These are phyloP conservation scores for Colletotrichum australisinense DNA, from an alignment of 2,329 filamentous ascomycete species.

Conservation along the genomic window DNA sequence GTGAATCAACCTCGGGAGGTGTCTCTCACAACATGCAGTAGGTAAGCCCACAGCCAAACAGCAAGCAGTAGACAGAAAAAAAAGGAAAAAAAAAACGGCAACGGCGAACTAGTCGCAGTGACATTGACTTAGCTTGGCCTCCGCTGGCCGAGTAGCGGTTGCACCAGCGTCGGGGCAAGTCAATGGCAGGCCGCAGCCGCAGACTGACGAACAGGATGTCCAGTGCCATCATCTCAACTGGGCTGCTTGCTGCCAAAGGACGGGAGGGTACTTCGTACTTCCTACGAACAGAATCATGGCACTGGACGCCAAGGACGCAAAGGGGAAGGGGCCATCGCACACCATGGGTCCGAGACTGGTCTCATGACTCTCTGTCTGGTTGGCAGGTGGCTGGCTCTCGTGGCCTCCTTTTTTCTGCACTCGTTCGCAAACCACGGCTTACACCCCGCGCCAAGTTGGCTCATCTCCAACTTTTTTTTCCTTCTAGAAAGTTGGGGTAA, in stretches of 20 bases:
- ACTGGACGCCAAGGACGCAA: slow-evolving; percentile 6
- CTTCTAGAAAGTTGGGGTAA: not conserved
- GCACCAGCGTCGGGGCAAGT: not conserved
- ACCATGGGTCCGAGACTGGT: slow-evolving; percentile 27
- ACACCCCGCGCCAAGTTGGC: slow-evolving; percentile 17
- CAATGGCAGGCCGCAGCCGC: not conserved
- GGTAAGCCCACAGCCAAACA: not conserved
- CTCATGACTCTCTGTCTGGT: slow-evolving; percentile 24
- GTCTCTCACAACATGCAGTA: slow-evolving; percentile 19
- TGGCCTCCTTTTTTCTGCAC: slow-evolving; percentile 14
- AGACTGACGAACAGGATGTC: not conserved
- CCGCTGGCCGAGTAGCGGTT: slow-evolving; percentile 8
- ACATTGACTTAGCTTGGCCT: slow-evolving; percentile 14
- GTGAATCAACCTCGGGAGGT: slow-evolving; percentile 7
- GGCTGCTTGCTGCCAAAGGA: not conserved
- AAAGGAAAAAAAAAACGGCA: not conserved
- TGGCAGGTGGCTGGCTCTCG: slow-evolving; percentile 34
- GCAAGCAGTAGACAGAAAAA: not conserved
- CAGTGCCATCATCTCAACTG: not conserved
- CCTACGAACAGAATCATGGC: not conserved
- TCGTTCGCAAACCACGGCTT: not conserved
- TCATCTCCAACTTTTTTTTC: not conserved
- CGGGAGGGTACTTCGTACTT: not conserved
- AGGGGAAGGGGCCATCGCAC: slow-evolving; percentile 15
- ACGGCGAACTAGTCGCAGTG: slow-evolving; percentile 9